phyloP scores from a whole-genome alignment of 192 early-diverging fungal genomes.

The Rhizoclosmatium sp. region DNA sequence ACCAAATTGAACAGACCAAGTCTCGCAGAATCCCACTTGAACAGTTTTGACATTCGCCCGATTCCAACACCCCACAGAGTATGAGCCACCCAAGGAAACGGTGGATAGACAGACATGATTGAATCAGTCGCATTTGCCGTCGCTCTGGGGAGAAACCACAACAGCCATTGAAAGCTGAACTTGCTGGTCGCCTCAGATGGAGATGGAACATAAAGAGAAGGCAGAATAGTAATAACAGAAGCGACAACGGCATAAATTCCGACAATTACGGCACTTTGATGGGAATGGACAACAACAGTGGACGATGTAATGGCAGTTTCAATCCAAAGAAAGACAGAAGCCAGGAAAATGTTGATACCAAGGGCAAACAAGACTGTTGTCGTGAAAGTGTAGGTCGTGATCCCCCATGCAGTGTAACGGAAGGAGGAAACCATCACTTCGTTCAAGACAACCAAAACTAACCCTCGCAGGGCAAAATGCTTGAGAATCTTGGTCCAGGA shows the following conservation, averaged over 20 bases:
- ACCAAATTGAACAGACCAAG: conserved; percentile 40
- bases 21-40: conserved; percentile 15
- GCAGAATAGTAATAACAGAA: conserved; percentile 32
- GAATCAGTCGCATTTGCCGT: neutral
- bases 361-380: conserved; percentile 53
- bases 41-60: conserved; percentile 23
- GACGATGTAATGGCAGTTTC: conserved; percentile 7
- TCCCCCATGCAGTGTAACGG: neutral
- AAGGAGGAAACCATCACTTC: conserved; percentile 8
- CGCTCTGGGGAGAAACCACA: conserved; percentile 40
- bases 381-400: neutral
- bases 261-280: neutral
- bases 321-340: conserved; percentile 29
- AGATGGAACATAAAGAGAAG: conserved; percentile 27
- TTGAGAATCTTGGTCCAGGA: conserved; percentile 36
- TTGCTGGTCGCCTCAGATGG: conserved; percentile 14
- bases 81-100: conserved; percentile 45
- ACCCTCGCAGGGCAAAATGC: conserved; percentile 49
- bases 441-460: conserved; percentile 43
- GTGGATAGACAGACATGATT: conserved; percentile 43
- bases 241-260: conserved; percentile 22
- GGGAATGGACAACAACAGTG: neutral
- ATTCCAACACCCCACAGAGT: conserved; percentile 49
- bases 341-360: conserved; percentile 53
- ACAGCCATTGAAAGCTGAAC: conserved; percentile 31